Evolutionary conservation across 352 stramenopile genomes (phyloP), one percentile per base, ranked within the genome.

Genomic region (Blastocystis sp.): DNA sequence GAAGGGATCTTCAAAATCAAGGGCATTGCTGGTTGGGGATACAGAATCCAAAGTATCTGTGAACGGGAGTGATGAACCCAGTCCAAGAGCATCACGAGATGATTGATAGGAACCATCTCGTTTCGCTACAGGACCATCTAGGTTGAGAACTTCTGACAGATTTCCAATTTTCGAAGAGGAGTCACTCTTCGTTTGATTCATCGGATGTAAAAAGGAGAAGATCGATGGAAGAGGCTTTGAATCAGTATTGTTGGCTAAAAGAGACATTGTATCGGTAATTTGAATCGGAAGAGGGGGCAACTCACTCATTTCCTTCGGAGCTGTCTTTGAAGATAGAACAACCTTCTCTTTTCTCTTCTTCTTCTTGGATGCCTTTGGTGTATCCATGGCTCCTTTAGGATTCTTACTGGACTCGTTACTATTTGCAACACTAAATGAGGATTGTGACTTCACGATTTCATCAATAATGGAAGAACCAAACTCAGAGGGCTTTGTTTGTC

Each of bases 201-300:
- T 83, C 0, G 71, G 71, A 43, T 66, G 71, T 9, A 83, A 56
- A 21, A 83, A 63, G 14, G 71, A 83, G 39, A 83, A 83, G 43
- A 83, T 83, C 3, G 71, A 83, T 19, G 49, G 46, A 35, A 83
- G 46, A n/a, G 19, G 71, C 19, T 49, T 67, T 1, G 46, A 35
- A n/a, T 43, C 51, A 4, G 21, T 37, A 29, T 61, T 83, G 11
- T 21, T 65, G 12, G 69, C 49, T 6, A 80, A 19, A 16, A 43
- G 69, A 2, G 71, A 83, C 19, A 83, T 83, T 14, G 49, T 83
- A 43, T 83, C 71, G 1, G 27, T 65, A 7, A 83, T 63, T n/a
- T 83, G 71, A n/a, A 63, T 43, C n/a, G 71, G 71, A 43, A 83
- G 71, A 49, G 71, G 71, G 27, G 71, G 71, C n/a, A 83, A 39